Percentiles rank a stretch among this genome's conserved stretches.
Evolutionary conservation across 2,329 filamentous ascomycete species (phyloP).

Genomic region (Ustulina deusta): DNA sequence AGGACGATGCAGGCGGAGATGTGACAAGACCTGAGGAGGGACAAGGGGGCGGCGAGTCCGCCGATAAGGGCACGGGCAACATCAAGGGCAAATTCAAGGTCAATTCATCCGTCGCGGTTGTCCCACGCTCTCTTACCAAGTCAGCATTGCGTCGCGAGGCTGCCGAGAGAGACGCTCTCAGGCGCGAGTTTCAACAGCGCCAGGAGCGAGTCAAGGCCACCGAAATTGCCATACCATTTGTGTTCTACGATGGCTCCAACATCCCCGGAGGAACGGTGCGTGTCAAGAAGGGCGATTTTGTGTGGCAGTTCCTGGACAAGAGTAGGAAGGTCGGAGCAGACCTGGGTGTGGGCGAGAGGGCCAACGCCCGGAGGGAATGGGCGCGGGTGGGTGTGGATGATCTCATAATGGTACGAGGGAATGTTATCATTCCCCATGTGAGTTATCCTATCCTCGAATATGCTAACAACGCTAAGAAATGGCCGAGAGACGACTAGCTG

Average conservation of each 20-base stretch:
- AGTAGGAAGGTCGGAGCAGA: conserved; percentile 91
- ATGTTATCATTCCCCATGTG: conserved; percentile 94
- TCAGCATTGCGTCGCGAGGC: conserved; percentile 81
- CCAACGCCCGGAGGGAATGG: conserved; percentile 83
- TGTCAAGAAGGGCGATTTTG: conserved; percentile 91
- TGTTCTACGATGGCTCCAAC: conserved; percentile 96
- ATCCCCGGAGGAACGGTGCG: conserved; percentile 85
- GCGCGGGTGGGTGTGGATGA: conserved; percentile 95
- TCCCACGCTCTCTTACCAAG: conserved; percentile 78
- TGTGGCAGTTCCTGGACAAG: conserved; percentile 94
- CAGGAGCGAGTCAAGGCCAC: conserved; percentile 90
- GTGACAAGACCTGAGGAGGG: not conserved
- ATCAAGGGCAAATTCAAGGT: conserved; percentile 66
- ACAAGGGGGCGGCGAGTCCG: not conserved
- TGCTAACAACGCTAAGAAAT: conserved; percentile 13
- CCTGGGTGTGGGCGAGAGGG: conserved; percentile 76
- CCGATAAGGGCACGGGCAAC: conserved; percentile 32
- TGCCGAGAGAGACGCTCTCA: conserved; percentile 76
- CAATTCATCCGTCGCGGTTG: conserved; percentile 70
- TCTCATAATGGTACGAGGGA: conserved; percentile 89
- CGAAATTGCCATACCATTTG: conserved; percentile 91
- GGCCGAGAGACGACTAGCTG: conserved; percentile 34
- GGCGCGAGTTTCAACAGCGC: conserved; percentile 82
- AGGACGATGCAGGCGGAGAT: conserved; percentile 58
- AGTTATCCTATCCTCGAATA: conserved; percentile 55